Evolutionary conservation across 2,329 filamentous ascomycete species (phyloP).

Genomic region (Gremmenia infestans): DNA sequence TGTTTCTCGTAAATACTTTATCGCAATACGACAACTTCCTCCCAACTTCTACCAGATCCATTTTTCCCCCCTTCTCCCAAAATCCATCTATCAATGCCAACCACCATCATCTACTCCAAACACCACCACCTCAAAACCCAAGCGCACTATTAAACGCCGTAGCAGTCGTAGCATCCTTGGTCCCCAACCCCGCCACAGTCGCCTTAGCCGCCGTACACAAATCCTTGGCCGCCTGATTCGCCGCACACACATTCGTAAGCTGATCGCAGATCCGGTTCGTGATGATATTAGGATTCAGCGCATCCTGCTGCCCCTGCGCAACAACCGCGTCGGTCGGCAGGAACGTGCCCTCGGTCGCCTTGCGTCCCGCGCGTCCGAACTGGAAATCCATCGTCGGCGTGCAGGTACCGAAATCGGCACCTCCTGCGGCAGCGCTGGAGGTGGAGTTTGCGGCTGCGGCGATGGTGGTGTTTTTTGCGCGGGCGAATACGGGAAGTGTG

Average conservation of each 20-base stretch:
- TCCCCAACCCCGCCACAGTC: conserved; percentile 44
- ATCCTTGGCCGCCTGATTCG: conserved; percentile 51
- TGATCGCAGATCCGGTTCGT: conserved; percentile 66
- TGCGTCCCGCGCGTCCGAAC: conserved; percentile 45
- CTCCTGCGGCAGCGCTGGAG: neutral
- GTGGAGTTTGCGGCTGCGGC: neutral
- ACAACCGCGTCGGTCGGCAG: conserved; percentile 57
- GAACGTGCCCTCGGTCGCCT: conserved; percentile 59
- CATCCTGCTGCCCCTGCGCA: conserved; percentile 56
- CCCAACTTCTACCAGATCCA: too few species aligned
- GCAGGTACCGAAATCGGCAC: conserved; percentile 43
- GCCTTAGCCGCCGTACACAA: conserved; percentile 49
- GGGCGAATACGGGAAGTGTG: neutral
- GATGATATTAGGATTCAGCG: conserved; percentile 67
- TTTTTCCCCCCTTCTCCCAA: too few species aligned
- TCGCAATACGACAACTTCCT: too few species aligned
- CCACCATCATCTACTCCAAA: too few species aligned
- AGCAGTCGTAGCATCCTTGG: conserved; percentile 43
- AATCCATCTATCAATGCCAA: too few species aligned
- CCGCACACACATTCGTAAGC: conserved; percentile 59
- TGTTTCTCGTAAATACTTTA: too few species aligned
- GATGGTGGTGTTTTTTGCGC: conserved; percentile 1
- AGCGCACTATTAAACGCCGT: conserved; percentile 35
- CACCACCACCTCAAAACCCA: conserved; percentile 12
- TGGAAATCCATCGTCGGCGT: conserved; percentile 49